Evolutionary conservation across 2,329 filamentous ascomycete species (phyloP).

Genomic region (Hypoxylon sp.): DNA sequence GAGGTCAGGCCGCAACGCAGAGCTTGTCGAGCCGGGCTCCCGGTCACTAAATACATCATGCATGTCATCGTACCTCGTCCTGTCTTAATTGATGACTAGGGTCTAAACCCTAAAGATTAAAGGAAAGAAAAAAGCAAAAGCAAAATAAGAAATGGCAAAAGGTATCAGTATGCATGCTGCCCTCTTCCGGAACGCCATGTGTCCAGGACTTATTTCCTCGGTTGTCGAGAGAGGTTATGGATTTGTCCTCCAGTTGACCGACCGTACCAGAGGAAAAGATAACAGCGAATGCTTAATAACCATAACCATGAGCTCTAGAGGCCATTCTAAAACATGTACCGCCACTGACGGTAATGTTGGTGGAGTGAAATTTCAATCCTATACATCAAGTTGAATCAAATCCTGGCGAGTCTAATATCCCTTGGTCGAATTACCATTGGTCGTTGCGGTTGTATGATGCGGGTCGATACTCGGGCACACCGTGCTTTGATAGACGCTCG

Average conservation of each 20-base stretch:
- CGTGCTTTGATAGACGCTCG: slow-evolving; percentile 57
- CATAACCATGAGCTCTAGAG: no score
- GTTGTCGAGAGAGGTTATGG: slow-evolving; percentile 8
- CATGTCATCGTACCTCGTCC: no score
- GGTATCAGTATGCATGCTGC: slow-evolving; percentile 41
- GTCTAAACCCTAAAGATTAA: background rate
- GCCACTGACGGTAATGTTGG: background rate
- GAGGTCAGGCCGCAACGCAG: slow-evolving; percentile 9
- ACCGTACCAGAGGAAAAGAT: slow-evolving; percentile 15
- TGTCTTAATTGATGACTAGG: slow-evolving; percentile 8
- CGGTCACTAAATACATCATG: slow-evolving; percentile 40
- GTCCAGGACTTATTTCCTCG: slow-evolving; percentile 14
- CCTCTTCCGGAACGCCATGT: slow-evolving; percentile 26
- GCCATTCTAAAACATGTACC: slow-evolving; percentile 1
- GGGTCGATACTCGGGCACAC: slow-evolving; percentile 23
- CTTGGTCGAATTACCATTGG: background rate
- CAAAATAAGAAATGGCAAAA: slow-evolving; percentile 21
- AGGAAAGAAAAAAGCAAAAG: slow-evolving; percentile 7
- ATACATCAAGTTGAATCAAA: background rate
- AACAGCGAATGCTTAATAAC: slow-evolving; percentile 8
- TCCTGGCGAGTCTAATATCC: background rate
- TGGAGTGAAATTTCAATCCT: background rate
- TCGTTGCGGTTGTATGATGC: background rate
- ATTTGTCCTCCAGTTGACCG: slow-evolving; percentile 14
- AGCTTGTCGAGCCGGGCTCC: slow-evolving; percentile 18